These are phyloP conservation scores for Candida freyschussii DNA, from an alignment of 1,139 yeast genomes.

Conservation along the genomic window DNA sequence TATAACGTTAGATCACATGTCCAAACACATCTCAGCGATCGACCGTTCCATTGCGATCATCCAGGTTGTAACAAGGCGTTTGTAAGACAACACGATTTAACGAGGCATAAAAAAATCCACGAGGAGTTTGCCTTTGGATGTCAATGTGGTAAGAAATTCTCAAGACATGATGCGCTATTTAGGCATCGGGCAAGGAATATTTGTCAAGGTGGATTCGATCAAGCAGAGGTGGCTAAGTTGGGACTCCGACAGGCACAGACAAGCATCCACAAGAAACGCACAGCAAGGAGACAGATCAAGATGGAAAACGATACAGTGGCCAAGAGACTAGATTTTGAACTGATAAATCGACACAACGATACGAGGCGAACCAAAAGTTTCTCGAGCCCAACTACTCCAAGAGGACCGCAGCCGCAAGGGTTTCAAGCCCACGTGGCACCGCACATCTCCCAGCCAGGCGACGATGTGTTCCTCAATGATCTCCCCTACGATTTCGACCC, in stretches of 20 bases:
- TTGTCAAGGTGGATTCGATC: constrained; percentile 43
- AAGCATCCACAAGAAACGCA: constrained; percentile 9
- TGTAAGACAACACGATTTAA: constrained; percentile 86
- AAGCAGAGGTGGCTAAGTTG: constrained; percentile 12
- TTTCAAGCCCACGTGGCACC: not conserved
- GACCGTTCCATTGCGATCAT: constrained; percentile 71
- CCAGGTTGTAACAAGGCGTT: constrained; percentile 67
- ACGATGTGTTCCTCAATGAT: constrained; percentile 16
- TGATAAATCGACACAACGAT: constrained; percentile 9
- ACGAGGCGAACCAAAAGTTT: constrained; percentile 3
- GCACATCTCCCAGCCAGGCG: constrained; percentile 7
- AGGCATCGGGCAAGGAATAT: constrained; percentile 77
- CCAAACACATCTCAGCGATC: constrained; percentile 91
- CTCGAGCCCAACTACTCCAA: constrained; percentile 8
- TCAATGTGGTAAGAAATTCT: constrained; percentile 89
- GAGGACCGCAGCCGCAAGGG: not conserved
- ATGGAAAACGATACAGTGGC: constrained; percentile 24
- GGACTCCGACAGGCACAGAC: constrained; percentile 11
- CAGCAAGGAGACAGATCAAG: constrained; percentile 8
- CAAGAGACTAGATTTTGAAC: constrained; percentile 22
- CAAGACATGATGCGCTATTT: constrained; percentile 82
- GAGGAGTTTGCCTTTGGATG: constrained; percentile 71
- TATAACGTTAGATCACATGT: constrained; percentile 96
- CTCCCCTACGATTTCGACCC: constrained; percentile 14
- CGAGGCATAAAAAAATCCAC: constrained; percentile 88